Evolutionary conservation across 352 stramenopile genomes (phyloP), one percentile per base, ranked within the genome.

Genomic region (Phytopythium cucurbitacearum): DNA sequence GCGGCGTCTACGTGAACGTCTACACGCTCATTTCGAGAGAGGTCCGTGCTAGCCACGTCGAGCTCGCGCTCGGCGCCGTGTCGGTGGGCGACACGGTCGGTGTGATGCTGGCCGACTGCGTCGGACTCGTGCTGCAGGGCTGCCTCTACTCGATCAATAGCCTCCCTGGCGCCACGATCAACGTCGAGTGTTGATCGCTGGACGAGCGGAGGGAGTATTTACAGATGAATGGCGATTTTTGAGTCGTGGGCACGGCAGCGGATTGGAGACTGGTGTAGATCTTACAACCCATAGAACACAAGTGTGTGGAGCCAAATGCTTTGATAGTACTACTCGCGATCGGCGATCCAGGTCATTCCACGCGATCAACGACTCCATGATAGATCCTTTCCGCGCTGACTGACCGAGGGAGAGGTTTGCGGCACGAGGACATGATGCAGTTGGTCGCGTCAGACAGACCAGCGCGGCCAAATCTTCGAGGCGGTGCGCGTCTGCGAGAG

Each of bases 1-100:
- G 91, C 3, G 81, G 66, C 47, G 88, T 97, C 15, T 96, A 97
- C 61, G 87, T 98, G 41, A 94, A 98, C 51, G 94, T 85, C 0
- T 98, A 89, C 64, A 95, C 83, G 44, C 68, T 96, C 41, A 73
- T 98, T 8, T 89, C 87, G 32, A 71, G 71, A 28, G 89, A 97
- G 53, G 67, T 96, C 8, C 61, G 69, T 13, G 21, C 65, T 7
- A 69, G 76, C 16, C 74, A 86, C 50, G 73, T 85, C 34, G 94
- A 98, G 59, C 84, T 98, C 53, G 90, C 87, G 33, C 71, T 98
- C 42, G 65, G 62, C 15, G 86, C 81, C 11, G 89, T 87, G n/a
- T 95, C 85, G n/a, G 73, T 98, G 8, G 87, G 85, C 7, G 89
- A 97, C 48, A 91, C 79, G 35, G 51, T 97, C 40, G 94, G 94